Percentiles rank a stretch among this genome's conserved stretches.
These are phyloP conservation scores for Populus hybrid DNA, from an alignment of 441 rosid genomes.

Conservation along the genomic window DNA sequence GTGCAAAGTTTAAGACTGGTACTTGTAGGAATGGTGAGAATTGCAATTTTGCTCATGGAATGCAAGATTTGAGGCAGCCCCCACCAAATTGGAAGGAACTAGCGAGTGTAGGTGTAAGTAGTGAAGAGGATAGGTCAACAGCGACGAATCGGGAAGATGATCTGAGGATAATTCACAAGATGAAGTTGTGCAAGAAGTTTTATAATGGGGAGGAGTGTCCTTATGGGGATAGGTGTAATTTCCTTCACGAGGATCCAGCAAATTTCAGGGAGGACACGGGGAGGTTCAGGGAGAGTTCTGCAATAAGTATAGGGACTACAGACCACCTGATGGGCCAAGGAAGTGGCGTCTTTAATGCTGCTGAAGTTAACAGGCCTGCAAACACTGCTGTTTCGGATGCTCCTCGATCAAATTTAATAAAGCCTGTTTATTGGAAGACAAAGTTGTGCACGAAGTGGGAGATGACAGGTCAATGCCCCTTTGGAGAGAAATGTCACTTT, in stretches of 20 bases:
- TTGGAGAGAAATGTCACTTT: constrained; percentile 85
- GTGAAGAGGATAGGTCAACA: constrained; percentile 41
- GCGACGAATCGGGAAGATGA: constrained; percentile 85
- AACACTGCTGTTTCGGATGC: constrained; percentile 38
- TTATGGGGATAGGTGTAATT: constrained; percentile 89
- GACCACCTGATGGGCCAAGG: constrained; percentile 33
- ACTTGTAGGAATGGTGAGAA: constrained; percentile 81
- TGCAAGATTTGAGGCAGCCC: constrained; percentile 86
- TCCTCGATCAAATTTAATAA: constrained; percentile 27
- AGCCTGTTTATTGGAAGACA: constrained; percentile 88
- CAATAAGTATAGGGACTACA: constrained; percentile 71
- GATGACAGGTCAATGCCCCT: constrained; percentile 76
- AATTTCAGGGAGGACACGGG: constrained; percentile 73
- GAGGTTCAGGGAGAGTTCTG: constrained; percentile 76
- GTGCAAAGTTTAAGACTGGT: constrained; percentile 70
- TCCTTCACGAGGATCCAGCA: constrained; percentile 78
- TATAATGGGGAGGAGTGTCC: constrained; percentile 93
- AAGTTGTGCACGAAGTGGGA: constrained; percentile 82
- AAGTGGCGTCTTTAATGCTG: constrained; percentile 31
- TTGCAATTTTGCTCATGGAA: constrained; percentile 92
- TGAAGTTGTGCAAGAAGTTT: constrained; percentile 95
- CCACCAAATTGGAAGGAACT: constrained; percentile 97
- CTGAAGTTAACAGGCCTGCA: constrained; percentile 46
- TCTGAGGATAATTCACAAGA: constrained; percentile 80
- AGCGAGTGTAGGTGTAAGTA: constrained; percentile 42